These are phyloP conservation scores for Colletotrichum plurivorum DNA, from an alignment of 2,329 filamentous ascomycete species.

Conservation along the genomic window DNA sequence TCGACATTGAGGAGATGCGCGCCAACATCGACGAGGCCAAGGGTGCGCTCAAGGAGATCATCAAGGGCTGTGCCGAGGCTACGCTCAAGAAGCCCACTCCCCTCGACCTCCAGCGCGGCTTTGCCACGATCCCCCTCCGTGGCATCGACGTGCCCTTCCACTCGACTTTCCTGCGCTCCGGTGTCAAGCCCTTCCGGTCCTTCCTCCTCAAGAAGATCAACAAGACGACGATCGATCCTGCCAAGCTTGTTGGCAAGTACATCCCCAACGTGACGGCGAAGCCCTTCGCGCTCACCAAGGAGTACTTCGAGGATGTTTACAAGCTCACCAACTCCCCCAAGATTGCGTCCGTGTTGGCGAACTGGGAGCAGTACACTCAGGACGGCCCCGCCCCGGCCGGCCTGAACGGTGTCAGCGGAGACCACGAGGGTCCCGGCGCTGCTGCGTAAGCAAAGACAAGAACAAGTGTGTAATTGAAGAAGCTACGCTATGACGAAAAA, in stretches of 20 bases:
- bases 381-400: constrained; percentile 60
- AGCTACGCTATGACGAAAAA: constrained; percentile 24
- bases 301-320: constrained; percentile 99
- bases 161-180: constrained; percentile 96
- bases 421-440: constrained; percentile 57
- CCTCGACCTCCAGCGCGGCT: constrained; percentile 91
- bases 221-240: constrained; percentile 97
- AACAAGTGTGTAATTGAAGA: constrained; percentile 35
- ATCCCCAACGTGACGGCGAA: constrained; percentile 98
- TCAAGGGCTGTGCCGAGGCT: constrained; percentile 87
- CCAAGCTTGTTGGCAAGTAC: constrained; percentile 97
- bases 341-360: constrained; percentile 86
- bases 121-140: constrained; percentile 95
- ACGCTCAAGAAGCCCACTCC: constrained; percentile 91
- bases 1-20: constrained; percentile 95
- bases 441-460: constrained; percentile 53
- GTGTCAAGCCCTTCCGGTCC: constrained; percentile 98
- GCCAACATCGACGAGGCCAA: constrained; percentile 93
- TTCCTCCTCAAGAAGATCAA: constrained; percentile 99
- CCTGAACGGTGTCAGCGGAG: constrained; percentile 50
- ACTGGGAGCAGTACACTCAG: constrained; percentile 82
- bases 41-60: constrained; percentile 90
- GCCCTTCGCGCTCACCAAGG: constrained; percentile 95
- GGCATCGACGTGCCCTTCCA: constrained; percentile 99
- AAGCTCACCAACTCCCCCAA: constrained; percentile 86